Evolutionary conservation across 768 basidiomycete genomes (phyloP).

Genomic region (Antrodiella citrinella): DNA sequence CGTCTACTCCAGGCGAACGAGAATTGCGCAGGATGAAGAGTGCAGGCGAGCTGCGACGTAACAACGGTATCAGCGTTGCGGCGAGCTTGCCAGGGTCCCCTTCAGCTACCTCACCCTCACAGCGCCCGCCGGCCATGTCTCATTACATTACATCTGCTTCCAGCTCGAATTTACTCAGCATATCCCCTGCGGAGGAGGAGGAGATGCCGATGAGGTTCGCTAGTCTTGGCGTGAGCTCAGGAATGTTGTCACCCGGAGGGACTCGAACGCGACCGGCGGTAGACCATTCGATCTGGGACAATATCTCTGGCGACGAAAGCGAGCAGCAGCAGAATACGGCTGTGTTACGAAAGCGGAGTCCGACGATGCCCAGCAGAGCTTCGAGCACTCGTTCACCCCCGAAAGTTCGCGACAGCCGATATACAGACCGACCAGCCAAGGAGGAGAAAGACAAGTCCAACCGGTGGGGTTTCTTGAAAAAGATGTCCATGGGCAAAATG

Average conservation of each 20-base stretch:
- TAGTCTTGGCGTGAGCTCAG: conserved; percentile 51
- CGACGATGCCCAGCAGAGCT: conserved; percentile 6
- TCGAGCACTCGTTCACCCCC: conserved; percentile 9
- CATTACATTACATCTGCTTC: conserved; percentile 58
- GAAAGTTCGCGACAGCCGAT: conserved; percentile 8
- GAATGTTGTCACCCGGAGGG: conserved; percentile 26
- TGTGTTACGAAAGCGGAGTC: neutral
- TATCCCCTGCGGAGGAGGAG: conserved; percentile 28
- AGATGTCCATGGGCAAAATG: conserved; percentile 97
- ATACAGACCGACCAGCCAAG: conserved; percentile 4
- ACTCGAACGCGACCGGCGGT: conserved; percentile 33
- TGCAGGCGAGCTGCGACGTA: conserved; percentile 67
- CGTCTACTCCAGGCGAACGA: conserved; percentile 26
- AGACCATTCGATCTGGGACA: conserved; percentile 43
- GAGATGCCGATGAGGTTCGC: conserved; percentile 51
- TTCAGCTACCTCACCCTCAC: conserved; percentile 26
- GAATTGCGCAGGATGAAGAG: conserved; percentile 83
- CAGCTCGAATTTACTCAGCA: conserved; percentile 54
- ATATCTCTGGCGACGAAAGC: conserved; percentile 30
- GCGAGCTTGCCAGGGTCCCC: conserved; percentile 15
- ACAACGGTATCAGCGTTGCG: conserved; percentile 23
- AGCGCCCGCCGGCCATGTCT: conserved; percentile 31
- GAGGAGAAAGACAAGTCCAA: conserved; percentile 54
- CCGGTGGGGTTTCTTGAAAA: conserved; percentile 94
- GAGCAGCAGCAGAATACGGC: conserved; percentile 7